Evolutionary conservation across 306 rosid species (phyloP).

Genomic region (Prunus davidiana): DNA sequence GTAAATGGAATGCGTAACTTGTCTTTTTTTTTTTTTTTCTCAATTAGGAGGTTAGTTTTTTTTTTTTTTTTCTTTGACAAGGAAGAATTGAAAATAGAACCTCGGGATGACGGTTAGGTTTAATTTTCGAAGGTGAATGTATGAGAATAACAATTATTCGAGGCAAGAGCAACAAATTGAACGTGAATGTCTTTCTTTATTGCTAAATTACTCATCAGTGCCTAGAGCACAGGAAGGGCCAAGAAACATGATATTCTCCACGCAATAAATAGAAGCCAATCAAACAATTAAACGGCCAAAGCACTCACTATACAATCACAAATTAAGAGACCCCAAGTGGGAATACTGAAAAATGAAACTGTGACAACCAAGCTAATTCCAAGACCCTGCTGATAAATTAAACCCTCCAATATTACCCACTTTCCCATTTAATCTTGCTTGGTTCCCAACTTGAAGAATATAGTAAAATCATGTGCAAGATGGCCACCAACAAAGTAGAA

Average conservation of each 20-base stretch:
- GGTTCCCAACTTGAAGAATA: slow-evolving; percentile 19
- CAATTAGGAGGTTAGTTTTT: no score
- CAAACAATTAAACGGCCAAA: not conserved
- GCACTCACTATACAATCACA: not conserved
- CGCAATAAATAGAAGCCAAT: slow-evolving; percentile 5
- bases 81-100: no score
- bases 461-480: slow-evolving; percentile 48
- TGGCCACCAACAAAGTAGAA: slow-evolving; percentile 47
- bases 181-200: not conserved
- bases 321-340: not conserved
- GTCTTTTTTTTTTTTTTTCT: no score
- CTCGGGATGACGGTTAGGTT: no score
- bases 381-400: not conserved
- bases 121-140: no score
- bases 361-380: slow-evolving; percentile 7
- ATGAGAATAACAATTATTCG: no score
- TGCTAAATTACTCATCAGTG: not conserved
- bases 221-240: not conserved
- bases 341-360: not conserved
- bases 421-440: not conserved
- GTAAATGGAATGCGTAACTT: not conserved
- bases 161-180: no score
- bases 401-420: not conserved
- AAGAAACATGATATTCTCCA: not conserved
- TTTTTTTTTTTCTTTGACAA: no score